Evolutionary conservation across 768 basidiomycete genomes (phyloP).

Genomic region (Mycena amicta): DNA sequence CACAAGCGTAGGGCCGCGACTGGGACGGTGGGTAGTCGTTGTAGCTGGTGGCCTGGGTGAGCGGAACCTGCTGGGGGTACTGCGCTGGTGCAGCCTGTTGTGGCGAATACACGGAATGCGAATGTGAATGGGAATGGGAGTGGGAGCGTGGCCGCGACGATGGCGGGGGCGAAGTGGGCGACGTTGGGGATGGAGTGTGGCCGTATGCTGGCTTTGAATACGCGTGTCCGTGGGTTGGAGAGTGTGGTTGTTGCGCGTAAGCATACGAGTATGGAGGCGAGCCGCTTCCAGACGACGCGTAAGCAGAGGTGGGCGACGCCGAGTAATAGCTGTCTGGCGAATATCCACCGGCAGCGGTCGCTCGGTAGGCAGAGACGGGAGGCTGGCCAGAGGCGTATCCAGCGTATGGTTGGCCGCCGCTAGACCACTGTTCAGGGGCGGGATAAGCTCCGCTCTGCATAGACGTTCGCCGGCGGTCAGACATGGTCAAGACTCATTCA

Average conservation of each 20-base stretch:
- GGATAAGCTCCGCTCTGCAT: conserved; percentile 36
- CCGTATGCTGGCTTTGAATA: conserved; percentile 35
- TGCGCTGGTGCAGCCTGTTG: conserved; percentile 29
- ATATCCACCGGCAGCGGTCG: conserved; percentile 13
- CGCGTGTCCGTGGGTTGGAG: conserved; percentile 14
- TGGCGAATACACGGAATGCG: conserved; percentile 23
- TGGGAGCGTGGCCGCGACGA: conserved; percentile 45
- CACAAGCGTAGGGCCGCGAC: conserved; percentile 64
- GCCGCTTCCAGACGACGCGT: conserved; percentile 27
- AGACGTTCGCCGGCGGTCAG: conserved; percentile 30
- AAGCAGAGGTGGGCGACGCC: conserved; percentile 23
- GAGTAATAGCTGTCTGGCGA: conserved; percentile 28
- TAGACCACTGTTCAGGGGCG: conserved; percentile 37
- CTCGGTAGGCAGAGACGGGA: conserved; percentile 13
- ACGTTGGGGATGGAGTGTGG: conserved; percentile 11
- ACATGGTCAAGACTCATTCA: conserved; percentile 29
- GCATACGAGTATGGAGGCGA: conserved; percentile 31
- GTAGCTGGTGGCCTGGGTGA: conserved; percentile 39
- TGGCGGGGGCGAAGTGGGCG: conserved; percentile 30
- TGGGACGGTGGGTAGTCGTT: conserved; percentile 62
- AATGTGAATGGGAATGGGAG: conserved; percentile 29
- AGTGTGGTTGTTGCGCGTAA: conserved; percentile 34
- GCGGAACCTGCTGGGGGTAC: conserved; percentile 38
- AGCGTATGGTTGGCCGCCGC: conserved; percentile 29
- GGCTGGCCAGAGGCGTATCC: conserved; percentile 15